Conservation (phyloP, 306 rosid genomes). For the Corylus avellana region DNA sequence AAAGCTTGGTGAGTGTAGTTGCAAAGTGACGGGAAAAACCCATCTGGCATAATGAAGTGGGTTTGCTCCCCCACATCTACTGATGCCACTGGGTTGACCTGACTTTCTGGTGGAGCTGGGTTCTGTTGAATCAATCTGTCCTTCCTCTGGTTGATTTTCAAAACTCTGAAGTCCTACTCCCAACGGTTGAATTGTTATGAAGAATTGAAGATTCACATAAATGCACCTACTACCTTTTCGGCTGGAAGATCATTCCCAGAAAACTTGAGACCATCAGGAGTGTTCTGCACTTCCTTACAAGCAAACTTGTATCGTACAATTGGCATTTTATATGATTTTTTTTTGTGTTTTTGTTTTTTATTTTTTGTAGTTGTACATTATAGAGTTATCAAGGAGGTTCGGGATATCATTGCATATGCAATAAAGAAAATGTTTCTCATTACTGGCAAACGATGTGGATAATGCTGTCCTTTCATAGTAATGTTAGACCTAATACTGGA, state of each 20-base stretch:
- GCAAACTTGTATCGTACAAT: neutral
- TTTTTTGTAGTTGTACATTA: neutral
- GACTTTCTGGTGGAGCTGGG: neutral
- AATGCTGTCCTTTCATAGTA: neutral
- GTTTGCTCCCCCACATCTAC: neutral
- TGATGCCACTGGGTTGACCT: neutral
- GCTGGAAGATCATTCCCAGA: conserved; percentile 2
- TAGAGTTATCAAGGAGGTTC: neutral
- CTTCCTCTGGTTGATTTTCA: conserved; percentile 2
- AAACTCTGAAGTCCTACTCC: neutral
- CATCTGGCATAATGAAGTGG: neutral
- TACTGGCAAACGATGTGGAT: neutral
- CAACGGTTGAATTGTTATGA: neutral
- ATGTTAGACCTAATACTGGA: no score
- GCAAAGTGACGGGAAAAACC: neutral
- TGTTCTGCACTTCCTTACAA: neutral
- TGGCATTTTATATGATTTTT: neutral
- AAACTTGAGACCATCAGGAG: neutral
- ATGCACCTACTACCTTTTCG: neutral
- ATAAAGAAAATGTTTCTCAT: no score
- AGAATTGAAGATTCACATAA: neutral
- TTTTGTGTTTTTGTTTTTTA: no score
- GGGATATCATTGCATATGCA: neutral
- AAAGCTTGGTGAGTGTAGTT: neutral
- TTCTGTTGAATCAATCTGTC: neutral